Conservation (phyloP, 371 early-diverging fungal species). For the Edhazardia aedis region DNA sequence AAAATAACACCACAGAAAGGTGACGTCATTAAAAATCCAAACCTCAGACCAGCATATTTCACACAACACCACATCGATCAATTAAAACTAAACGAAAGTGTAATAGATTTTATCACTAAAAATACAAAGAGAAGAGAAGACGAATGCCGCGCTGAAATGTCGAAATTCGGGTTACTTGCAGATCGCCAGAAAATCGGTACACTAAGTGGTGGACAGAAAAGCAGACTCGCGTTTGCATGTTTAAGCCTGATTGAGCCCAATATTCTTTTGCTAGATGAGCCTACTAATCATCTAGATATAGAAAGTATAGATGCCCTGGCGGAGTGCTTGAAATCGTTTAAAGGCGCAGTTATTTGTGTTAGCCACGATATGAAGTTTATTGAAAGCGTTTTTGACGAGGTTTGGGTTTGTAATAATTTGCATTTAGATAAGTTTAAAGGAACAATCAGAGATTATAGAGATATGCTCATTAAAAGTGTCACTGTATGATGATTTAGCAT, state of each 20-base stretch:
- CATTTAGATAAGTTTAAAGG: slow-evolving; percentile 41
- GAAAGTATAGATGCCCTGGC: slow-evolving; percentile 82
- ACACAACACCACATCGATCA: slow-evolving; percentile 83
- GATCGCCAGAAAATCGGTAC: slow-evolving; percentile 46
- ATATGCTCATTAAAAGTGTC: not conserved
- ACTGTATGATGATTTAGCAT: too few species aligned
- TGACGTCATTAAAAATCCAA: slow-evolving; percentile 65
- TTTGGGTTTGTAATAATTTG: slow-evolving; percentile 74
- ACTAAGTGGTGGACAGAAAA: slow-evolving; percentile 77
- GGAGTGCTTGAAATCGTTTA: slow-evolving; percentile 69
- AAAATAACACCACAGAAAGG: slow-evolving; percentile 56
- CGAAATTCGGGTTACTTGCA: slow-evolving; percentile 55
- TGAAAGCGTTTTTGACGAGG: slow-evolving; percentile 61
- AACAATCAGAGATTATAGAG: not conserved
- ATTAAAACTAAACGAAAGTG: slow-evolving; percentile 58
- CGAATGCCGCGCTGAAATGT: slow-evolving; percentile 59
- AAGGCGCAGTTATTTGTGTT: slow-evolving; percentile 82
- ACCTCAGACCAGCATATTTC: slow-evolving; percentile 74
- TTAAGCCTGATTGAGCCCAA: slow-evolving; percentile 65
- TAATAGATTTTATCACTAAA: slow-evolving; percentile 68
- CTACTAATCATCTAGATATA: slow-evolving; percentile 73
- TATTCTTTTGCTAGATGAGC: slow-evolving; percentile 87
- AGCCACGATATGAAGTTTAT: slow-evolving; percentile 84
- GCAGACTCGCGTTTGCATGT: slow-evolving; percentile 77
- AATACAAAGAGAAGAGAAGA: slow-evolving; percentile 57